Conservation (phyloP, 2,329 filamentous ascomycete genomes). For the Aspergillus vadensis region DNA sequence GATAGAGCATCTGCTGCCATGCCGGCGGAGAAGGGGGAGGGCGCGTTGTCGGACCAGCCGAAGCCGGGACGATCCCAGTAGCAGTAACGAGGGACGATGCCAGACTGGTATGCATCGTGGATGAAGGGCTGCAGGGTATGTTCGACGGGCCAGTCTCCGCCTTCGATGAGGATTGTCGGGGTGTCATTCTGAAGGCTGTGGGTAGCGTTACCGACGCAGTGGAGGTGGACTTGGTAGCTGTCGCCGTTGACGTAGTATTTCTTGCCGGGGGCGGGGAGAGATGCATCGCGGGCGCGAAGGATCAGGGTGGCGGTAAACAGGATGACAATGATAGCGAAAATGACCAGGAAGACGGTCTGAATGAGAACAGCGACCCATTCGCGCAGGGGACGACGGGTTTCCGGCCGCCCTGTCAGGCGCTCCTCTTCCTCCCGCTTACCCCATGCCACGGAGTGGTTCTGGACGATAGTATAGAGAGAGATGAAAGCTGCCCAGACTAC, state of each 20-base stretch:
- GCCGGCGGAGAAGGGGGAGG: conserved; percentile 87
- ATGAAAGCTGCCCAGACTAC: conserved; percentile 82
- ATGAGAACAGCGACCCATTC: conserved; percentile 83
- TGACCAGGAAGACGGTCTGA: conserved; percentile 69
- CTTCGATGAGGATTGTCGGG: conserved; percentile 86
- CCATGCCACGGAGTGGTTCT: conserved; percentile 82
- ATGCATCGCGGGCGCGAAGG: conserved; percentile 76
- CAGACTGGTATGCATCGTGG: conserved; percentile 72
- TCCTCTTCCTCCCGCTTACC: conserved; percentile 93
- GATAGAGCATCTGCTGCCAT: conserved; percentile 89
- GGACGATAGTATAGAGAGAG: conserved; percentile 74
- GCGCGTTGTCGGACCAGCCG: conserved; percentile 86
- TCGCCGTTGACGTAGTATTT: conserved; percentile 77
- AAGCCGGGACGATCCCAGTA: conserved; percentile 92
- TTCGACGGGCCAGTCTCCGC: conserved; percentile 77
- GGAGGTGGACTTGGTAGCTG: conserved; percentile 85
- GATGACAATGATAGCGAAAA: conserved; percentile 69
- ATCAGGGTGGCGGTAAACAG: conserved; percentile 79
- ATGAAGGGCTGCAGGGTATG: conserved; percentile 78
- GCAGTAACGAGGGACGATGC: conserved; percentile 85
- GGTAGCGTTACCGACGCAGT: conserved; percentile 73
- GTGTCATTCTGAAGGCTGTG: conserved; percentile 47
- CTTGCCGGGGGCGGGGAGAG: conserved; percentile 71
- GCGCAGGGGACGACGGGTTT: conserved; percentile 75
- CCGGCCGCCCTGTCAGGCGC: conserved; percentile 82